Percentiles rank a stretch among this genome's conserved stretches.
Evolutionary conservation across 192 early-diverging fungal genomes (phyloP).

Genomic region (Coemansia sp.): DNA sequence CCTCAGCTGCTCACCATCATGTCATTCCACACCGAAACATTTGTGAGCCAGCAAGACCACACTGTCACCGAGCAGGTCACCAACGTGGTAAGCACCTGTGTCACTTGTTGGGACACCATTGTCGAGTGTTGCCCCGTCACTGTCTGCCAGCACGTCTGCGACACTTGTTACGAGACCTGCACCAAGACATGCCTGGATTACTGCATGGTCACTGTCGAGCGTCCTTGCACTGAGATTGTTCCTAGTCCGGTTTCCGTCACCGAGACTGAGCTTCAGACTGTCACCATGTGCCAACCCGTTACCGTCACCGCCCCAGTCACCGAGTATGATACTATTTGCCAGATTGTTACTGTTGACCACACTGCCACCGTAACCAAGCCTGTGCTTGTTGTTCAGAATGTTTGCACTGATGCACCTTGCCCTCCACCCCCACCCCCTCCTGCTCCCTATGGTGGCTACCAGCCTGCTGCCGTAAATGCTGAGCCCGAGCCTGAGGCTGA

Average conservation of each 20-base stretch:
- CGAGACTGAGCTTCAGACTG: constrained; percentile 24
- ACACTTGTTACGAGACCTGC: constrained; percentile 39
- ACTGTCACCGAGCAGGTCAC: constrained; percentile 24
- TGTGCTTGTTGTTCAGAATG: constrained; percentile 45
- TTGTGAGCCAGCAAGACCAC: constrained; percentile 12
- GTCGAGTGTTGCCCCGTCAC: constrained; percentile 47
- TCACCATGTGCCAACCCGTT: constrained; percentile 48
- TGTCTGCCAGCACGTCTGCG: constrained; percentile 29
- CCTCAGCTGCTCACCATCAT: neutral
- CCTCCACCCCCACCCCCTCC: constrained; percentile 14
- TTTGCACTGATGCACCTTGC: constrained; percentile 29
- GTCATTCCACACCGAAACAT: constrained; percentile 4
- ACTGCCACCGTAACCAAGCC: constrained; percentile 46
- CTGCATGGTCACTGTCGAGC: constrained; percentile 33
- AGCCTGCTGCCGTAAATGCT: neutral
- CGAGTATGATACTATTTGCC: constrained; percentile 46
- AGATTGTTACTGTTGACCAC: constrained; percentile 42
- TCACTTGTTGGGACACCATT: constrained; percentile 33
- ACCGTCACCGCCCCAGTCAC: constrained; percentile 33
- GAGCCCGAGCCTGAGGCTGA: constrained; percentile 5
- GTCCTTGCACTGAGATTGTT: constrained; percentile 23
- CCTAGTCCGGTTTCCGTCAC: constrained; percentile 23
- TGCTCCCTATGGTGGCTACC: constrained; percentile 2
- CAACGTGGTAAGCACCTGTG: constrained; percentile 7
- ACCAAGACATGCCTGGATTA: constrained; percentile 35